Evolutionary conservation across 116 monocot species (phyloP), one percentile per base, ranked within the genome.

Genomic region (Iris pallida): DNA sequence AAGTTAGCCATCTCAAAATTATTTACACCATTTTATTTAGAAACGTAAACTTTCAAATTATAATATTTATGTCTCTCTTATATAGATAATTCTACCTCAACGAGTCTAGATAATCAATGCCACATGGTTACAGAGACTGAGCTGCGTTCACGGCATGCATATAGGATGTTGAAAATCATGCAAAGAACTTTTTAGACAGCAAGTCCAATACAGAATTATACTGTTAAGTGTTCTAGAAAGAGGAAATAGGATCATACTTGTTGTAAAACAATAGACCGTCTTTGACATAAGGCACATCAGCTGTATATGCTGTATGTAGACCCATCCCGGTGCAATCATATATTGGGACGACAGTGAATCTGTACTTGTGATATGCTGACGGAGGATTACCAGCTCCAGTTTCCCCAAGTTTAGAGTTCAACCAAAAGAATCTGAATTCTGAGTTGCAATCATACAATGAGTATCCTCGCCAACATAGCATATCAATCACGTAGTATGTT

Each of bases 371-470:
- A 69, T 86, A 86, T 15, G 45, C 47, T 73, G 97, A 85, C 64
- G 92, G 93, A 63, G 85, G 79, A 70, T 90, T 75, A 75, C 85
- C 87, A 47, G 93, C 93, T 61, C 90, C 88, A 52, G 81, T 71
- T 83, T 98, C 93, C 4, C 63, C 75, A 74, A 98, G 83, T 77
- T 98, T 98, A 14, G 92, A 90, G 59, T 90, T 98, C 69, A 90
- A 75, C 97, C 97, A 93, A 79, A 90, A 90, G 65, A 98, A 98
- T 66, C 97, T 89, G 78, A 98, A 98, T 68, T 98, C 97, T 5
- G 84, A 75, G 45, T 72, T 85, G 74, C 97, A 98, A 13, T 98
- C 93, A 53, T 92, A 98, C 48, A 90, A 81, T 41, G 97, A 85
- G 63, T 92, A 90, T 0, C 97, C 90, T 71, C 85, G 60, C 97